Base-by-base conservation (phyloP, 352 stramenopile species). In the Globisporangium nodosum region DNA sequence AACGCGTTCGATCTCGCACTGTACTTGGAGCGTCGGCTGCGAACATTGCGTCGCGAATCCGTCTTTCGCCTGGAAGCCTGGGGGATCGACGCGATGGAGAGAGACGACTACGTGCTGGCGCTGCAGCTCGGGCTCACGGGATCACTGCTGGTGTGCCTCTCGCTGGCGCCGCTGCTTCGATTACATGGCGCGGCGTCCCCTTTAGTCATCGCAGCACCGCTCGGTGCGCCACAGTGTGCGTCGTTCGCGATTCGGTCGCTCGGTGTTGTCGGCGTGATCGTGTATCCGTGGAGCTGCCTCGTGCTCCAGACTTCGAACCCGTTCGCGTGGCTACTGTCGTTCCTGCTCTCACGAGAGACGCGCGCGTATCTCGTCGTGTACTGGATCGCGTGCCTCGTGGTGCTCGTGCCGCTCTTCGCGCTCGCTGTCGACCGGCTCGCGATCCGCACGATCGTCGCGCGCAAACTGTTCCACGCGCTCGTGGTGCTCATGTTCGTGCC, bases 381-480 rank as follows among this genome's bases (percentile, higher is more conserved):
- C 54, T 93, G 84, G 84, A 12, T 76, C 1, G 53, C 49, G 16
- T 78, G 78, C 46, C 68, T 91, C 11, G 47, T 68, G 11, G 40
- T 89, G 4, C 72, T 86, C 37, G 65, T 93, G 42, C 81, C 83
- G 18, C 56, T 80, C 3, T 87, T 87, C 50, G 66, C 73, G 3
- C 21, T 76, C 49, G 52, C 87, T 18, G 69, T 68, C 3, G 52
- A 59, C 1, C 59, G 31, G 20, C 73, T 85, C 12, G 56, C 48
- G 7, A 63, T 94, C 5, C 76, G 71, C 16, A 80, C 83, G 33
- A 94, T 94, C 58, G 69, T 94, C 30, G 76, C 85, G 20, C 66
- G 82, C 50, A 94, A 94, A 63, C 67, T 92, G 4, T 94, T 92
- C 56, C 85, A 94, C 61, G 51, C 81, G n/a, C 76, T 92, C 9